These are phyloP conservation scores for Penicillium sp. DNA, from an alignment of 2,329 filamentous ascomycete species.

Conservation along the genomic window DNA sequence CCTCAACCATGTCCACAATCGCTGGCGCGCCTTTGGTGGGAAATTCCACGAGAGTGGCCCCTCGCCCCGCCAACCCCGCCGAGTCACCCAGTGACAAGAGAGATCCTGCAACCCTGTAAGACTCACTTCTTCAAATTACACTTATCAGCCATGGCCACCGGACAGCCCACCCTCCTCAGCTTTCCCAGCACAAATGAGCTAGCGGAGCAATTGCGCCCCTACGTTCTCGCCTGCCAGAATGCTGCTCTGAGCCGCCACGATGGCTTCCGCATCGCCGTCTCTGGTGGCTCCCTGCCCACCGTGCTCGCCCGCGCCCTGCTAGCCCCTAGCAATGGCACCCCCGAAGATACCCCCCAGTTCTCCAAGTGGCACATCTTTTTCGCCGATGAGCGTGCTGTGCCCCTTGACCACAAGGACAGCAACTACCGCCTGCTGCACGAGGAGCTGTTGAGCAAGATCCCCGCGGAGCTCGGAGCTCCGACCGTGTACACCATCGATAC, in stretches of 20 bases:
- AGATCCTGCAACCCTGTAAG: not conserved
- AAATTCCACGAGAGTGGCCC: not conserved
- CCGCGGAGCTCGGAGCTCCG: constrained; percentile 63
- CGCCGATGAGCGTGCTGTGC: constrained; percentile 92
- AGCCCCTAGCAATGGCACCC: constrained; percentile 48
- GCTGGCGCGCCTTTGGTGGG: not conserved
- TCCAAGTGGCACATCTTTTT: constrained; percentile 97
- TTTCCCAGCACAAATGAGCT: constrained; percentile 71
- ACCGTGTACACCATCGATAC: constrained; percentile 77
- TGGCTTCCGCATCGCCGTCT: constrained; percentile 87
- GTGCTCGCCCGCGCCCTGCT: constrained; percentile 84
- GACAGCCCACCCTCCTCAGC: constrained; percentile 68
- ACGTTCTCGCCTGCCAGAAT: constrained; percentile 79
- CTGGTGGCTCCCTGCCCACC: constrained; percentile 88
- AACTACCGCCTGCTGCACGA: constrained; percentile 88
- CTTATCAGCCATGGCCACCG: constrained; percentile 37
- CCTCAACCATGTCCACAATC: not conserved
- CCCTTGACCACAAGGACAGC: constrained; percentile 87
- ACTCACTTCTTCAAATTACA: constrained; percentile 5
- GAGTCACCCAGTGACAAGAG: not conserved
- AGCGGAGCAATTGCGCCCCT: constrained; percentile 73
- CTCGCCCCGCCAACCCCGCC: not conserved
- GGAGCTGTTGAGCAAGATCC: constrained; percentile 87
- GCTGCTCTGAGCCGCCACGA: constrained; percentile 76
- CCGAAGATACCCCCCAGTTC: constrained; percentile 69